phyloP scores from a whole-genome alignment of 2,329 filamentous ascomycete genomes.

The Penicillium brasilianum region DNA sequence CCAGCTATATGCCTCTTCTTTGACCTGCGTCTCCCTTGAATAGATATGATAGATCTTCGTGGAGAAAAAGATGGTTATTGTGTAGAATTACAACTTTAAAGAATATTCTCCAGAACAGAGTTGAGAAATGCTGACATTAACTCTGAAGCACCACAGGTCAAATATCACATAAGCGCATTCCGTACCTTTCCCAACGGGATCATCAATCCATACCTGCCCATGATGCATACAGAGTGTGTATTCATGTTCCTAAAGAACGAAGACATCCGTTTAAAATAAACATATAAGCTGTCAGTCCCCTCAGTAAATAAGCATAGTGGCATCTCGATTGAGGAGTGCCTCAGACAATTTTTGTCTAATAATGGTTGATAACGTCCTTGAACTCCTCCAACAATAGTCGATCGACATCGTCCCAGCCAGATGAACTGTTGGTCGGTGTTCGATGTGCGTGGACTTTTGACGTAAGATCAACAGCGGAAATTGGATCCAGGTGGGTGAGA shows the following conservation, averaged over 20 bases:
- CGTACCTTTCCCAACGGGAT: background rate
- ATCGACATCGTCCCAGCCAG: constrained; percentile 45
- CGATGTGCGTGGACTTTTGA: constrained; percentile 6
- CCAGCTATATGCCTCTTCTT: too few species aligned
- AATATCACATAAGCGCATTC: too few species aligned
- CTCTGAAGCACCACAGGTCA: background rate
- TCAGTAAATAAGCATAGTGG: background rate
- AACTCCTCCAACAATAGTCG: constrained; percentile 47
- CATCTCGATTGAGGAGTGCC: background rate
- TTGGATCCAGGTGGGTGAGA: background rate
- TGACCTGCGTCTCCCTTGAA: too few species aligned
- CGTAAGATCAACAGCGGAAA: background rate
- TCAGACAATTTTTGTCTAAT: background rate
- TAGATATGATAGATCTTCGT: too few species aligned
- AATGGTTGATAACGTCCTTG: constrained; percentile 43
- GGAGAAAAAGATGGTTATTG: too few species aligned
- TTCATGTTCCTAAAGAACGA: background rate
- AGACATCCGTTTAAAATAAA: background rate
- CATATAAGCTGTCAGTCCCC: background rate
- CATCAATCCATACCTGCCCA: background rate
- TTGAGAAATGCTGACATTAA: background rate
- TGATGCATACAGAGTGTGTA: background rate
- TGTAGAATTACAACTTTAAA: background rate
- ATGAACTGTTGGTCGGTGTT: background rate
- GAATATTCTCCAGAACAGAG: too few species aligned